These are phyloP conservation scores for Styphnolobium japonicum DNA, from an alignment of 306 rosid species.

Conservation along the genomic window DNA sequence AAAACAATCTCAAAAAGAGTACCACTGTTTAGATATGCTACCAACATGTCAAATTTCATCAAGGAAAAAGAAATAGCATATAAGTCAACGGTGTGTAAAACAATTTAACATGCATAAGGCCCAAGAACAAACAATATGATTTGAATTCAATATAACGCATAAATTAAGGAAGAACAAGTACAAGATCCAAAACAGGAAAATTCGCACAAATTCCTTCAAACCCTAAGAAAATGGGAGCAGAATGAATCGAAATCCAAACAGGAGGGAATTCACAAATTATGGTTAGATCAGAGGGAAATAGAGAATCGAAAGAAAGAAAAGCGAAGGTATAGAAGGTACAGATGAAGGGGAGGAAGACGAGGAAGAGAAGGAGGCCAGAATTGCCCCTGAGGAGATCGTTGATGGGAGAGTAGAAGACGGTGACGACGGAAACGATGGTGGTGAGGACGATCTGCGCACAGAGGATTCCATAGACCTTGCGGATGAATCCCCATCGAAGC, in stretches of 20 bases:
- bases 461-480: conserved; percentile 81
- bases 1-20: no score
- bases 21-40: no score
- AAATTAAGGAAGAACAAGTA: no score
- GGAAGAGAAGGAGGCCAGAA: conserved; percentile 67
- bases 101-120: no score
- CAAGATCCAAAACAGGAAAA: background rate
- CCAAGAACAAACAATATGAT: no score
- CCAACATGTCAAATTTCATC: no score
- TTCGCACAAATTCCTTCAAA: no score
- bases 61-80: no score
- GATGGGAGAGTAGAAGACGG: conserved; percentile 70
- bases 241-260: background rate
- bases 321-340: conserved; percentile 41
- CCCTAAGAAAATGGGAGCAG: no score
- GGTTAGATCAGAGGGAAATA: background rate
- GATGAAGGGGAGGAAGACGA: conserved; percentile 73
- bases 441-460: conserved; percentile 82
- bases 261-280: background rate
- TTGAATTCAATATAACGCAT: no score
- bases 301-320: no score
- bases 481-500: conserved; percentile 84
- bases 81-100: no score
- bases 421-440: conserved; percentile 67
- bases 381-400: conserved; percentile 79